These are phyloP conservation scores for Neodidymelliopsis sp. DNA, from an alignment of 2,329 filamentous ascomycete genomes.

Conservation along the genomic window DNA sequence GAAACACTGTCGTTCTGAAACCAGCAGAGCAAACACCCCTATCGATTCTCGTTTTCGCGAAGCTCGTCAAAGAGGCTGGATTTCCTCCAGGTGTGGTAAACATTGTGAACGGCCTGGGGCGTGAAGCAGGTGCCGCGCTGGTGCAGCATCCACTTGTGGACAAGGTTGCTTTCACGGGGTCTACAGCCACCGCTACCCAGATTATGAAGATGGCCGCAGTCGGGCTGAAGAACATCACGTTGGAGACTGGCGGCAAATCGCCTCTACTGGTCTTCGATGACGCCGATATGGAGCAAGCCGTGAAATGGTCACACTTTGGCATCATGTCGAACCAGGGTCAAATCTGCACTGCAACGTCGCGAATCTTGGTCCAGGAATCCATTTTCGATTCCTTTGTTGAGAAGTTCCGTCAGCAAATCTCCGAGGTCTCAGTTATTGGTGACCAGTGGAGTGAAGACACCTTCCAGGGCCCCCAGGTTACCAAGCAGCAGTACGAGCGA, in stretches of 20 bases:
- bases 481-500: slow-evolving; percentile 54
- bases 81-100: slow-evolving; percentile 54
- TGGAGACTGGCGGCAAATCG: slow-evolving; percentile 56
- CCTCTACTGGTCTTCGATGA: slow-evolving; percentile 56
- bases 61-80: slow-evolving; percentile 46
- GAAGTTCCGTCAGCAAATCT: slow-evolving; percentile 52
- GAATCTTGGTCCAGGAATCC: slow-evolving; percentile 49
- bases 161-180: slow-evolving; percentile 80
- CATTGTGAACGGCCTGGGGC: slow-evolving; percentile 62
- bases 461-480: slow-evolving; percentile 56
- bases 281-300: slow-evolving; percentile 53
- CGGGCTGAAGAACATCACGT: slow-evolving; percentile 53
- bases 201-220: slow-evolving; percentile 57
- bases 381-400: slow-evolving; percentile 38
- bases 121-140: slow-evolving; percentile 65
- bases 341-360: slow-evolving; percentile 49
- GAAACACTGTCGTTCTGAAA: slow-evolving; percentile 63
- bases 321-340: slow-evolving; percentile 51
- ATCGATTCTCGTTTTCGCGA: slow-evolving; percentile 12
- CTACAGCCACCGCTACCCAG: slow-evolving; percentile 70
- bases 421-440: slow-evolving; percentile 30
- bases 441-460: slow-evolving; percentile 53
- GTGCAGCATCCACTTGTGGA: slow-evolving; percentile 71
- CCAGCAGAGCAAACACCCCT: slow-evolving; percentile 64
- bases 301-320: slow-evolving; percentile 44